Base-by-base conservation (phyloP, 352 stramenopile genomes). In the Globisporangium nodosum region DNA sequence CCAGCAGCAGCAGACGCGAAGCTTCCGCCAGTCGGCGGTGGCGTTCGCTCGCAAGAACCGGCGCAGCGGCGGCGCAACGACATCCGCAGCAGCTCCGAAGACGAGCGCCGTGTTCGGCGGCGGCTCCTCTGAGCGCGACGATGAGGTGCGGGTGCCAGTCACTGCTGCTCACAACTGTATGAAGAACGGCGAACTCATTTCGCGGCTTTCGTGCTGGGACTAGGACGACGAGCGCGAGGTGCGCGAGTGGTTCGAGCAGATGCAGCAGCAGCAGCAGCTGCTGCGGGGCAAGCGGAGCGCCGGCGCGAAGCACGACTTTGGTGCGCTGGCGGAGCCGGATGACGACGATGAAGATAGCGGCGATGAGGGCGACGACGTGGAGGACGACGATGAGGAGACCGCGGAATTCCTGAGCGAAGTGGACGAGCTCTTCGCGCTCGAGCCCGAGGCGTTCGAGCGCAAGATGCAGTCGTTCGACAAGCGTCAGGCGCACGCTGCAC, bases 331-430 rank as follows among this genome's bases (percentile, higher is more conserved):
- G 3, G 58, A 65, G 16, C 70, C 75, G 3, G 71, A 65, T n/a
- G 52, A 63, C 5, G 53, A 54, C n/a, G 37, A 51, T 21, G 52
- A 56, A 16, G 48, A 65, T 6, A 46, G 65, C 40, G 64, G 67
- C 13, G 57, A 63, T 12, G 60, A 64, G 12, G 66, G 68, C 12
- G 60, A 65, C 2, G 65, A 69, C 15, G 66, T 71, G 1, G 63
- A 71, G 4, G 65, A 75, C 3, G 40, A 69, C 1, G 78, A 92
- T 45, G 60, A 81, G 33, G 80, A 90, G 63, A 82, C 69, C 0
- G 59, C 88, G 39, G 69, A 84, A 62, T 89, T 93, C 50, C 52
- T 92, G 39, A 73, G 84, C 39, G 80, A 85, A 53, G 79, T 87
- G 2, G 81, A 92, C 46, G 74, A 90, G 31, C 63, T 92, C 11